phyloP scores from a whole-genome alignment of 495 filamentous ascomycete genomes.

The Chlorociboria aeruginascens region DNA sequence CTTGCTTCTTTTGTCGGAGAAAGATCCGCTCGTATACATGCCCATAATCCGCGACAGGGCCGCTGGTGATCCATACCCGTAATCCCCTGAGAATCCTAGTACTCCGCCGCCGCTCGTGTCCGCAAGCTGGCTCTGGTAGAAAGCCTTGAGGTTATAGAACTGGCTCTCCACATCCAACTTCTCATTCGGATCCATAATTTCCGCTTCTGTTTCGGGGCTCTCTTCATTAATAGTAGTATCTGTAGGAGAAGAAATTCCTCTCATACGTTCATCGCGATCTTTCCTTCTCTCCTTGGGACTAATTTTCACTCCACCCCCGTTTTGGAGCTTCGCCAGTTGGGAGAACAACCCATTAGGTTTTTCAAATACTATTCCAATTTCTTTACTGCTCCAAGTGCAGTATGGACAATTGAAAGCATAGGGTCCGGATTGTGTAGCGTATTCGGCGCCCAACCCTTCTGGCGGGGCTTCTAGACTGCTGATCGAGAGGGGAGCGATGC shows the following conservation, averaged over 20 bases:
- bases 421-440: conserved; percentile 36
- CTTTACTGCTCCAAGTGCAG: conserved; percentile 82
- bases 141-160: conserved; percentile 40
- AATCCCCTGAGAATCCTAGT: conserved; percentile 40
- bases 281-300: conserved; percentile 23
- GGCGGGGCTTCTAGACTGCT: conserved; percentile 42
- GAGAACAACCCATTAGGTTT: conserved; percentile 71
- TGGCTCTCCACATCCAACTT: conserved; percentile 32
- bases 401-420: conserved; percentile 78
- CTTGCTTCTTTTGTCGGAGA: conserved; percentile 52
- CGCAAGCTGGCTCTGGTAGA: conserved; percentile 61
- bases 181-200: conserved; percentile 9
- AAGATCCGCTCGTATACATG: conserved; percentile 60
- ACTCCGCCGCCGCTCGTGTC: conserved; percentile 41
- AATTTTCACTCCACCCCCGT: conserved; percentile 32
- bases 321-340: conserved; percentile 56
- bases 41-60: conserved; percentile 83
- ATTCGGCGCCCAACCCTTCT: conserved; percentile 25
- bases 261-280: conserved; percentile 32
- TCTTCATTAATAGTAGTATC: background rate
- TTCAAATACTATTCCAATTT: conserved; percentile 83
- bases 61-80: conserved; percentile 64
- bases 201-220: background rate
- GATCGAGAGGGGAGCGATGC: conserved; percentile 68
- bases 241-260: conserved; percentile 1